phyloP scores from a whole-genome alignment of 2,329 filamentous ascomycete species.

The Aspergillus sp. region DNA sequence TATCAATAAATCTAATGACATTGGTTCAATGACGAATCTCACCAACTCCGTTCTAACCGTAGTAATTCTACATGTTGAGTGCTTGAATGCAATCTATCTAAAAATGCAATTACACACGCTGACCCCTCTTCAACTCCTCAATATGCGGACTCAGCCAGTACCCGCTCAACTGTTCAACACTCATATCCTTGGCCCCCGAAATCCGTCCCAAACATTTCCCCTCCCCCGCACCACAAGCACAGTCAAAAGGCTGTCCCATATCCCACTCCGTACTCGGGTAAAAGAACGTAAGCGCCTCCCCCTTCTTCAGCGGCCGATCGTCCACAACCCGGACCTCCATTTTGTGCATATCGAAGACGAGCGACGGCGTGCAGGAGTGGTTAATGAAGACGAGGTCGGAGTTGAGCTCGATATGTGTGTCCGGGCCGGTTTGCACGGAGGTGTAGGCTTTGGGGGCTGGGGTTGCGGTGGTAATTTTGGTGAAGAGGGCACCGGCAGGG shows the following conservation, averaged over 20 bases:
- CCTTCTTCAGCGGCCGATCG: constrained; percentile 31
- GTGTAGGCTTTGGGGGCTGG: constrained; percentile 43
- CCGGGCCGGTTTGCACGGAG: constrained; percentile 45
- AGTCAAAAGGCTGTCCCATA: constrained; percentile 43
- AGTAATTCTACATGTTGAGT: background rate
- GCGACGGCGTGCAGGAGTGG: constrained; percentile 48
- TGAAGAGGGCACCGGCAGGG: constrained; percentile 45
- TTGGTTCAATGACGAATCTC: too few relatives aligned
- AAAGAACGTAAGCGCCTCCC: constrained; percentile 43
- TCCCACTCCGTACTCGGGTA: constrained; percentile 46
- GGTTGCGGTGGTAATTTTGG: constrained; percentile 41
- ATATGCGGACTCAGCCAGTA: constrained; percentile 43
- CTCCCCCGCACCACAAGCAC: constrained; percentile 34
- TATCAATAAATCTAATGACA: too few relatives aligned
- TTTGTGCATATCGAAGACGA: constrained; percentile 48
- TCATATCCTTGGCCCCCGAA: constrained; percentile 34
- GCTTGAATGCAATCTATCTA: too few relatives aligned
- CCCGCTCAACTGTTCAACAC: constrained; percentile 21
- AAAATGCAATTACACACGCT: background rate
- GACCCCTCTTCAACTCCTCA: constrained; percentile 20
- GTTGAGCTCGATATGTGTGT: constrained; percentile 51
- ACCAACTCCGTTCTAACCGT: too few relatives aligned
- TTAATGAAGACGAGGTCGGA: constrained; percentile 53
- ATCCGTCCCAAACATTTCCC: constrained; percentile 33
- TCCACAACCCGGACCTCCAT: constrained; percentile 36